Evolutionary conservation across 495 filamentous ascomycete species (phyloP), one percentile per base, ranked within the genome.

Genomic region (Delitschia confertaspora): DNA sequence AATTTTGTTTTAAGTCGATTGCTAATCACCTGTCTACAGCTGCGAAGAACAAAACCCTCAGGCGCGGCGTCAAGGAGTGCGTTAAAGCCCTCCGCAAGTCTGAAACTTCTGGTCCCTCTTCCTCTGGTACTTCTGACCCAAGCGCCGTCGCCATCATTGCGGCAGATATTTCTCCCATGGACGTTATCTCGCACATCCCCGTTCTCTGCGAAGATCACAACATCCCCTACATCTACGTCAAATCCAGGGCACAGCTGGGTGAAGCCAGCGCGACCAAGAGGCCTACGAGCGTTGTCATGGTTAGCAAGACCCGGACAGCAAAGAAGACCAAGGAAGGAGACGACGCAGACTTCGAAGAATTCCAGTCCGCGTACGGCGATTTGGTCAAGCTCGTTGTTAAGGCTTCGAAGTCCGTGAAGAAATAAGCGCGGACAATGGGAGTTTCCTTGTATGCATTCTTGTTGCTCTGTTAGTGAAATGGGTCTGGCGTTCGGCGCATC

Each of bases 61-160:
- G 89, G 68, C 88, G 93, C 58, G 91, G 91, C 66, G 89, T 96
- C 30, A 96, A 96, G 68, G 91, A 99, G 69, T 86, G 91, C 61
- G 85, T 95, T 68, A 99, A 99, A 71, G 76, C 86, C 16, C 81
- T 99, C 56, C 84, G 88, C 65, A 94, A 95, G 69, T 83, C 83
- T 4, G 73, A 85, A 42, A 64, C 76, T 34, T 61, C 66, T 42
- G 65, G 65, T 23, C 50, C 55, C 21, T 11, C 59, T 3, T 45
- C 53, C 14, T 66, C 73, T 48, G 72, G 75, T 37, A 60, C 69
- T 56, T 50, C 70, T 9, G 57, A 72, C 14, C 75, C 78, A 45
- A 71, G 72, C 37, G 85, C 78, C 53, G 72, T 99, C 53, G 84
- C 93, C 53, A 70, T 99, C 62, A 80, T 99, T 40, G 91, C 93